Conservation (phyloP, 495 filamentous ascomycete genomes). For the Annulohypoxylon moriforme region DNA sequence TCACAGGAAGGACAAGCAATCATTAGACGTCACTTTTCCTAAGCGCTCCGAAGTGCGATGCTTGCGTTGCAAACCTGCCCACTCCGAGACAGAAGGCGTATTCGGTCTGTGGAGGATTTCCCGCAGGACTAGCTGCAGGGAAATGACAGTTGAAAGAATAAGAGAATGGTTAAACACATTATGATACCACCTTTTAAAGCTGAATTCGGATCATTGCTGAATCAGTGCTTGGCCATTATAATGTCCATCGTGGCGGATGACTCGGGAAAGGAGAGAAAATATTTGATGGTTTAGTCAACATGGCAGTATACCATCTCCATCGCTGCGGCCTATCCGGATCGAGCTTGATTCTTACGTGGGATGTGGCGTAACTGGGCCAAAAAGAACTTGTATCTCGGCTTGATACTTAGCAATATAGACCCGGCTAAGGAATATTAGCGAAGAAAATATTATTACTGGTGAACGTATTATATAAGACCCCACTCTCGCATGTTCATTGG, state of each 20-base stretch:
- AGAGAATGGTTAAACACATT: conserved; percentile 6
- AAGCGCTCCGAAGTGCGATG: conserved; percentile 19
- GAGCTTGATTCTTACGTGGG: conserved; percentile 11
- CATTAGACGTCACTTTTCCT: conserved; percentile 77
- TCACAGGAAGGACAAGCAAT: conserved; percentile 79
- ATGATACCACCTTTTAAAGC: conserved; percentile 19
- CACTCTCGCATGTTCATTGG: neutral
- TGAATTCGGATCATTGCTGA: neutral
- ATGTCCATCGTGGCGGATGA: conserved; percentile 3
- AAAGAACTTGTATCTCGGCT: conserved; percentile 21
- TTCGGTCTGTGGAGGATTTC: neutral
- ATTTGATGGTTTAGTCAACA: conserved; percentile 12
- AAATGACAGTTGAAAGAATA: conserved; percentile 16
- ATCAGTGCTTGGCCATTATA: neutral
- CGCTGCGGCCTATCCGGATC: conserved; percentile 16
- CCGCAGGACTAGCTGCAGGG: conserved; percentile 11
- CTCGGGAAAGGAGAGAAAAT: neutral
- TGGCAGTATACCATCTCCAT: conserved; percentile 23
- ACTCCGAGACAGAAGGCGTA: neutral
- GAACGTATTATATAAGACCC: neutral
- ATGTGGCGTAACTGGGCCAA: conserved; percentile 16
- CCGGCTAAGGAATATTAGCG: conserved; percentile 7
- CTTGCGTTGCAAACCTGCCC: neutral
- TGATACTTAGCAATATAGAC: conserved; percentile 35
- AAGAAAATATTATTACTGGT: neutral